Base-by-base conservation (phyloP, 1,284 basidiomycete species). In the Apiotrichum siamense region DNA sequence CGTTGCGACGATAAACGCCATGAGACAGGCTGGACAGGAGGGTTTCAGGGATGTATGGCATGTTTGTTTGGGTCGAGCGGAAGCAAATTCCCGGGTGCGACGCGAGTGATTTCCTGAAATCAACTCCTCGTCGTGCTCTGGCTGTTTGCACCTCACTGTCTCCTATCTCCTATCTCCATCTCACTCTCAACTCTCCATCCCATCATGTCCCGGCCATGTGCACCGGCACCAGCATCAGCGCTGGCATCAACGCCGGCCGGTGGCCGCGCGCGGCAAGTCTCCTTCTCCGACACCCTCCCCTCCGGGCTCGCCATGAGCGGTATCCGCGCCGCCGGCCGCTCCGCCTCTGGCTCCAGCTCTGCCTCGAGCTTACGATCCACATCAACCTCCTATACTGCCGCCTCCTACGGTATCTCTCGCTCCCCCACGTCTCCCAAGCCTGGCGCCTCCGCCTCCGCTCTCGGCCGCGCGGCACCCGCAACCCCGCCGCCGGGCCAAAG, bases 231-330 rank as follows among this genome's bases (percentile, higher is more conserved):
- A 35, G 17, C 29, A 15, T 9, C 29, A 9, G 15, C 10, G 10
- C 10, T 31, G 29, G 10, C 29, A 15, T 31, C 29, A 31, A 31
- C 29, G n/a, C n/a, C n/a, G n/a, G n/a, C n/a, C n/a, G n/a, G n/a
- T 31, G 29, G 10, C 5, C 35, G 49, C 7, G 40, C 50, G 33
- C 50, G 50, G 17, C 29, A 52, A 35, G 50, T 52, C 26, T 52
- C 50, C 7, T 47, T 52, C 29, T 44, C 44, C 5, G 39, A 45
- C 4, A 24, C 15, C 12, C 23, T 46, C 5, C 43, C 37, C 13
- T 24, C 43, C 4, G 44, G 44, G 3, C 32, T 44, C 17, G 29
- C 23, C 9, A 25, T 50, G 42, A 29, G 24, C 25, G 2, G 6
- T 20, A 12, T 25, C 43, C 15, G 12, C 33, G 5, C 20, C 40